Evolutionary conservation across 139 green algal genomes (phyloP).

Genomic region (Mesotaenium endlicherianum): DNA sequence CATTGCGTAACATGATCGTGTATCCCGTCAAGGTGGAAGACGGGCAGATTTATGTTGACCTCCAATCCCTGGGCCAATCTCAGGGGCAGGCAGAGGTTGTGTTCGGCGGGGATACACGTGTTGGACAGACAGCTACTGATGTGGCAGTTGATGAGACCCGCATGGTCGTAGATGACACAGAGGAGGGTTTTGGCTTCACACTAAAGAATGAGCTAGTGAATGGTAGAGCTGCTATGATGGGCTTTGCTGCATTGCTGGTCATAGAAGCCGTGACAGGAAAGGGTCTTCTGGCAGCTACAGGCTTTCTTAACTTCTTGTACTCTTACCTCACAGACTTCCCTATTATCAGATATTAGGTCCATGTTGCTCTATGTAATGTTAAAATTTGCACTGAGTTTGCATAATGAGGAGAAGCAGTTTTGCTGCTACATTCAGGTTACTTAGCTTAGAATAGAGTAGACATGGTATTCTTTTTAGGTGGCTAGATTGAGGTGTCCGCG

Average conservation of each 20-base stretch:
- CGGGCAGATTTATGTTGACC: constrained; percentile 24
- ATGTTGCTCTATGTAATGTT: too few species aligned
- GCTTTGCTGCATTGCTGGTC: constrained; percentile 19
- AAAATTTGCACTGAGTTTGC: too few species aligned
- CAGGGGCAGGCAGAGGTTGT: constrained; percentile 10
- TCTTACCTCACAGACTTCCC: too few species aligned
- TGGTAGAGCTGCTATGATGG: constrained; percentile 29
- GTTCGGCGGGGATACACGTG: background rate
- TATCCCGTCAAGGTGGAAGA: constrained; percentile 40
- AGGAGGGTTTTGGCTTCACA: constrained; percentile 36
- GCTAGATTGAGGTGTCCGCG: too few species aligned
- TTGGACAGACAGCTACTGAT: constrained; percentile 24
- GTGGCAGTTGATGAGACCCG: constrained; percentile 8
- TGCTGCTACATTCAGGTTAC: too few species aligned
- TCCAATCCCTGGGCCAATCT: background rate
- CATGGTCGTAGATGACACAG: constrained; percentile 28
- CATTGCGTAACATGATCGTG: background rate
- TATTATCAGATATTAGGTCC: too few species aligned
- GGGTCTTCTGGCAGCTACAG: constrained; percentile 13
- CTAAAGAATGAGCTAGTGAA: constrained; percentile 37
- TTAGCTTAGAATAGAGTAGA: too few species aligned
- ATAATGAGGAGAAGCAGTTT: too few species aligned
- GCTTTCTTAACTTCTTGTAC: constrained; percentile 37
- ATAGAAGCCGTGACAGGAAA: constrained; percentile 34
- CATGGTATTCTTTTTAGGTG: too few species aligned